Evolutionary conservation across 108 stramenopile species (phyloP).

Genomic region (Fistulifera pelliculosa): DNA sequence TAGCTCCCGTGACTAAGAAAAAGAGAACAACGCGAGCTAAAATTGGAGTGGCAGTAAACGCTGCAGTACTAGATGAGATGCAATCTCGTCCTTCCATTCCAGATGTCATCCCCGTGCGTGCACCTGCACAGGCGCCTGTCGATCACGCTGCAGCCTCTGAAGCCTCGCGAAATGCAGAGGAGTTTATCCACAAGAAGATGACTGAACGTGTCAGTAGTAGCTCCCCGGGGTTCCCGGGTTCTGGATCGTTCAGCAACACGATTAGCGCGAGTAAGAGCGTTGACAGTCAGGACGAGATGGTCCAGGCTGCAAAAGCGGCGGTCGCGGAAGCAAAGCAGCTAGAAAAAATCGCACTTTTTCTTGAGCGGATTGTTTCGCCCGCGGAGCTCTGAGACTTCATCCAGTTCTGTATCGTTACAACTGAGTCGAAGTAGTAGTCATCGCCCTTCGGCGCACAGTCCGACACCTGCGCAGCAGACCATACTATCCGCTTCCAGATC

Average conservation of each 20-base stretch:
- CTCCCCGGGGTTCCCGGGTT: too few relatives aligned
- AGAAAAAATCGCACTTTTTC: conserved; percentile 15
- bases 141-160: conserved; percentile 3
- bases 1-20: too few relatives aligned
- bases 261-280: background rate
- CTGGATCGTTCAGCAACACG: background rate
- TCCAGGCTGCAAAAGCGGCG: conserved; percentile 19
- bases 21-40: too few relatives aligned
- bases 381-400: background rate
- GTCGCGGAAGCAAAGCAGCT: conserved; percentile 20
- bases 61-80: too few relatives aligned
- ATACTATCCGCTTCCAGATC: background rate
- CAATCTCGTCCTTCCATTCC: too few relatives aligned
- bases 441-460: background rate
- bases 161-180: conserved; percentile 24
- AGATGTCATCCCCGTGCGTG: too few relatives aligned
- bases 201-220: conserved; percentile 4
- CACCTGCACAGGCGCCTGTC: too few relatives aligned
- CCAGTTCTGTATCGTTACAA: conserved; percentile 8
- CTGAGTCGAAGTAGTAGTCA: conserved; percentile 15
- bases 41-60: too few relatives aligned
- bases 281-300: conserved; percentile 15
- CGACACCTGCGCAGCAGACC: conserved; percentile 6
- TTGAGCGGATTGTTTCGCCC: conserved; percentile 27
- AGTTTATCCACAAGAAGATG: conserved; percentile 31